These are phyloP conservation scores for Senna siamea DNA, from an alignment of 306 rosid genomes.

Conservation along the genomic window DNA sequence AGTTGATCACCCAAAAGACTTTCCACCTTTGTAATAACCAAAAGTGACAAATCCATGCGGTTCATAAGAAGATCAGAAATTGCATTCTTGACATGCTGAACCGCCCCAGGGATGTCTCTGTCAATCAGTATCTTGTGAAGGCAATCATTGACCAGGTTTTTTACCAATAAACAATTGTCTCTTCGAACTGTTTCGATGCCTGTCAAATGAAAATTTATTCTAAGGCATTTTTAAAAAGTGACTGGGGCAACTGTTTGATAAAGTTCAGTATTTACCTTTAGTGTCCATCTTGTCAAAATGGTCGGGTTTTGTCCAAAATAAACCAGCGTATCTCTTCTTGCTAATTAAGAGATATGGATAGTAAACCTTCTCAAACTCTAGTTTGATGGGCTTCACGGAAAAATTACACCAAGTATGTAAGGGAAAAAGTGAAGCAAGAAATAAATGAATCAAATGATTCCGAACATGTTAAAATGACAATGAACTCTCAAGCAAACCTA, in stretches of 20 bases:
- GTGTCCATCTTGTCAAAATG: constrained; percentile 96
- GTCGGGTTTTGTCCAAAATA: constrained; percentile 81
- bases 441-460: constrained; percentile 22
- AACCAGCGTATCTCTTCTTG: constrained; percentile 99
- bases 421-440: constrained; percentile 8
- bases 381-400: constrained; percentile 85
- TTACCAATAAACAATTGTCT: constrained; percentile 96
- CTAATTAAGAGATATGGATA: constrained; percentile 93
- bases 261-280: constrained; percentile 65
- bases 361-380: constrained; percentile 97
- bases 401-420: constrained; percentile 32
- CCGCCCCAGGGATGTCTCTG: constrained; percentile 91
- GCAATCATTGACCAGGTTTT: constrained; percentile 92
- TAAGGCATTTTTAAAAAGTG: constrained; percentile 22
- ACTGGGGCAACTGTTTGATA: constrained; percentile 9
- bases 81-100: constrained; percentile 86
- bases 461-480: constrained; percentile 23
- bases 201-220: constrained; percentile 41
- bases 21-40: constrained; percentile 92
- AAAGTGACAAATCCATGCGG: constrained; percentile 94
- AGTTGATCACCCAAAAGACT: constrained; percentile 11
- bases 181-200: constrained; percentile 97
- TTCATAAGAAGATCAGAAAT: constrained; percentile 98
- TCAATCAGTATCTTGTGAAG: constrained; percentile 86
- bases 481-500: constrained; percentile 29